Evolutionary conservation across 305 asterid genomes (phyloP).

Genomic region (Nicotiana rustica): DNA sequence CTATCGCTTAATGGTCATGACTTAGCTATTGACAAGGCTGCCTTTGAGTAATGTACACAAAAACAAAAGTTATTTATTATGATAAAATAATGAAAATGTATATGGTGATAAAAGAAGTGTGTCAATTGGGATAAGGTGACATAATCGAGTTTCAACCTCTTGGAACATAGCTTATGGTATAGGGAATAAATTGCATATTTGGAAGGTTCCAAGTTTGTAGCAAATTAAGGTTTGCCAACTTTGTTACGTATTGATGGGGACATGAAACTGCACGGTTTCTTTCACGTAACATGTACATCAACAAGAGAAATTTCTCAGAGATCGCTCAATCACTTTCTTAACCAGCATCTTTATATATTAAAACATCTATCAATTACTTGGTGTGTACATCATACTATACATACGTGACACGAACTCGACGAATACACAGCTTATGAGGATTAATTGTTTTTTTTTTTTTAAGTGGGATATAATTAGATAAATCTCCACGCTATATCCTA

Average conservation of each 20-base stretch:
- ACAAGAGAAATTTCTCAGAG: background rate
- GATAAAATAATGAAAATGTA: background rate
- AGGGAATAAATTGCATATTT: background rate
- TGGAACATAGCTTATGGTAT: background rate
- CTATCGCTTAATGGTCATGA: too few species aligned
- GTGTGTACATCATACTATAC: background rate
- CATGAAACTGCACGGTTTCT: constrained; percentile 12
- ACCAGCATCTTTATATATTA: background rate
- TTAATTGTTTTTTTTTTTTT: background rate
- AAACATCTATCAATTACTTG: background rate
- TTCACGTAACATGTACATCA: constrained; percentile 24
- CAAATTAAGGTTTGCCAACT: background rate
- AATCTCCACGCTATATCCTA: background rate
- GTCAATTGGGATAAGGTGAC: background rate
- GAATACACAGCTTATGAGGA: background rate
- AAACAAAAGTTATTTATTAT: too few species aligned
- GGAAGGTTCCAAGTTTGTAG: background rate
- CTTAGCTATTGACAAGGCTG: too few species aligned
- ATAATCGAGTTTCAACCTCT: background rate
- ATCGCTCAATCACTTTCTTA: background rate
- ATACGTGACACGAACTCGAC: background rate
- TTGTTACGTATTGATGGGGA: background rate
- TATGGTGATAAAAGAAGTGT: background rate
- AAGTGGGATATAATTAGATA: background rate
- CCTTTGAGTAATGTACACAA: background rate